A percentile compares a stretch with the other conserved stretches of the same genome.
Evolutionary conservation across 202 grass and related monocot genomes (phyloP).

Genomic region (Schoenoplectus triqueter): DNA sequence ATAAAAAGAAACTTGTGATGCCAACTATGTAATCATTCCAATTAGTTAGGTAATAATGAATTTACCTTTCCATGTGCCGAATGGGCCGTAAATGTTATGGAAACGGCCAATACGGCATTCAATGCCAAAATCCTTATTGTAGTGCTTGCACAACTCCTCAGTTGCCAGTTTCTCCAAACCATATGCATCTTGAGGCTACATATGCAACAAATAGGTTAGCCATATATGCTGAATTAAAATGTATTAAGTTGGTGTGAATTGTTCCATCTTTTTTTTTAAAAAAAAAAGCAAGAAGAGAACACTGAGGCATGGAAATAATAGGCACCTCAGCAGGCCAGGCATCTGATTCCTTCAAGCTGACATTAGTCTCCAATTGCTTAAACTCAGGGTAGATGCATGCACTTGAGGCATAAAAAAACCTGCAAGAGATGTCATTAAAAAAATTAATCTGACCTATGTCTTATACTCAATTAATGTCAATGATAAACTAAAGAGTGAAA

Average conservation of each 20-base stretch:
- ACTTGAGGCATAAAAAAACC: slow-evolving; percentile 89
- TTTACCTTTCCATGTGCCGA: slow-evolving; percentile 97
- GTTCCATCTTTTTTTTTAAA: background rate
- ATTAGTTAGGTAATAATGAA: slow-evolving; percentile 12
- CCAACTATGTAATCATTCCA: background rate
- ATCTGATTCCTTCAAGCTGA: slow-evolving; percentile 91
- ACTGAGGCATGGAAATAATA: background rate
- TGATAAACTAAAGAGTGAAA: slow-evolving; percentile 11
- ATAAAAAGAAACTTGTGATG: background rate
- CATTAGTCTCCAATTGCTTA: slow-evolving; percentile 88
- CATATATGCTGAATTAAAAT: slow-evolving; percentile 14
- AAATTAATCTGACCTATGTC: background rate
- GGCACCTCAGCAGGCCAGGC: slow-evolving; percentile 92
- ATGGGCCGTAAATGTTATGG: slow-evolving; percentile 98
- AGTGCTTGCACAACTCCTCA: slow-evolving; percentile 98
- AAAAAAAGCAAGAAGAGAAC: background rate
- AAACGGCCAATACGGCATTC: slow-evolving; percentile 88
- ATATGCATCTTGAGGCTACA: slow-evolving; percentile 97
- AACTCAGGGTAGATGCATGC: slow-evolving; percentile 95
- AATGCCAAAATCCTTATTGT: slow-evolving; percentile 94
- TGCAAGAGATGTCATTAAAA: slow-evolving; percentile 32
- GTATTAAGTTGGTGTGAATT: background rate
- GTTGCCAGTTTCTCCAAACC: slow-evolving; percentile 96
- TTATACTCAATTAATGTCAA: background rate
- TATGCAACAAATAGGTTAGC: background rate